Evolutionary conservation across 805 yeast species (phyloP), one percentile per base, ranked within the genome.

Genomic region (Isabelozyma pseudorhagii): DNA sequence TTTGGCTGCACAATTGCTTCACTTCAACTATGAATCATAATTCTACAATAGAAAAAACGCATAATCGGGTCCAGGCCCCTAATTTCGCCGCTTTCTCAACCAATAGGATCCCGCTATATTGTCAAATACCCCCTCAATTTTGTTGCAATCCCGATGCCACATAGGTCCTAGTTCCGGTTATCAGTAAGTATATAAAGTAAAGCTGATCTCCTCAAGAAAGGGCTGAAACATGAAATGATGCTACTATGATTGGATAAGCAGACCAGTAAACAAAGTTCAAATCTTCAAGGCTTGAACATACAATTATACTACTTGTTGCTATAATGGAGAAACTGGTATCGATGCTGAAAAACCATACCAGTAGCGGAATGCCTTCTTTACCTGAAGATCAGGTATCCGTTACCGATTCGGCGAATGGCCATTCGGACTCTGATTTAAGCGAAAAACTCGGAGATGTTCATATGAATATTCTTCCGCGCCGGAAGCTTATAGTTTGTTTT

Each of bases 381-480:
- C 10, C 36, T 1, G 36, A 31, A 10, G 36, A 31, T 31, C 36
- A 31, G 10, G 34, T 29, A 29, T 29, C 34, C 10, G 36, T 10
- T 31, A 31, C 9, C 10, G n/a, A 5, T 2, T 2, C 36, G 10
- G 36, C 4, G n/a, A 4, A 31, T 31, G 10, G 5, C 25, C 25
- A 21, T 21, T 21, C 25, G 25, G 25, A 21, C 25, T 21, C 25
- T 31, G 54, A 45, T 36, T 49, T 55, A 11, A 46, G 55, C 8
- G 66, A 66, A 18, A 50, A 56, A 42, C 49, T 69, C n/a, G 73
- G 72, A 0, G 68, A 72, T 46, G 71, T 69, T n/a, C 80, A 75
- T 52, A 52, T 66, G 39, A 74, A 74, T 48, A 54, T 70, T 6
- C 59, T 75, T n/a, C 74, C 77, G 11, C 53, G 52, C 5, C 65